Evolutionary conservation across 1,284 basidiomycete genomes (phyloP).

Genomic region (Moesziomyces aphidis): DNA sequence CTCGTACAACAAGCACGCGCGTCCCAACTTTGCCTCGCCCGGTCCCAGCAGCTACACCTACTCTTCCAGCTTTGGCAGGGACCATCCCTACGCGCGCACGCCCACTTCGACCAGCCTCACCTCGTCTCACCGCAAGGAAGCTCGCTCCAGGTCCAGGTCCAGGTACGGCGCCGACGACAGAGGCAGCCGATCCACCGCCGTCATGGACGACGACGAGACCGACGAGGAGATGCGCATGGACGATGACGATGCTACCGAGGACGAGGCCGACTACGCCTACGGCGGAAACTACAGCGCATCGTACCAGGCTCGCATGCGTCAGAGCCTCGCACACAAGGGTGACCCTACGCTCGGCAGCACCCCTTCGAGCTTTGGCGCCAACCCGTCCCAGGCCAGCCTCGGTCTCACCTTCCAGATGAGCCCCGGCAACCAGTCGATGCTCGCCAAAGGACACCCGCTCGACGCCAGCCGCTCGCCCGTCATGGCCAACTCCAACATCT

Average conservation of each 20-base stretch:
- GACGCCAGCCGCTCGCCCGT: constrained; percentile 38
- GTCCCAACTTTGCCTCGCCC: constrained; percentile 30
- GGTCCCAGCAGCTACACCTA: constrained; percentile 50
- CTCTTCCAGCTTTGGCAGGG: constrained; percentile 45
- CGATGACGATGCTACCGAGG: constrained; percentile 60
- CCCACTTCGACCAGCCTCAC: constrained; percentile 35
- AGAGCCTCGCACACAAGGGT: constrained; percentile 15
- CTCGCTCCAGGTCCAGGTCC: constrained; percentile 34
- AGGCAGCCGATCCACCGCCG: constrained; percentile 6
- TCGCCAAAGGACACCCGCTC: constrained; percentile 38
- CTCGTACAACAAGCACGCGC: constrained; percentile 46
- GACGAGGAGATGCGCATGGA: constrained; percentile 64
- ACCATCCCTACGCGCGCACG: constrained; percentile 52
- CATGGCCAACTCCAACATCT: constrained; percentile 21
- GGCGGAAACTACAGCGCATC: constrained; percentile 24
- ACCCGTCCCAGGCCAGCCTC: constrained; percentile 39
- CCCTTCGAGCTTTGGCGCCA: constrained; percentile 35
- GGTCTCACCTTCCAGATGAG: constrained; percentile 56
- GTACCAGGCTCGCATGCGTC: constrained; percentile 35
- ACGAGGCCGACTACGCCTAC: constrained; percentile 51
- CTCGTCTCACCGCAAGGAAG: constrained; percentile 27
- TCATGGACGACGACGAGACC: constrained; percentile 63
- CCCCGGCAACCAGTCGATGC: constrained; percentile 31
- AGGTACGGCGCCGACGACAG: constrained; percentile 23
- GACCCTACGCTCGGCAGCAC: constrained; percentile 34